These are phyloP conservation scores for Moesziomyces sp. DNA, from an alignment of 1,284 basidiomycete species.

Conservation along the genomic window DNA sequence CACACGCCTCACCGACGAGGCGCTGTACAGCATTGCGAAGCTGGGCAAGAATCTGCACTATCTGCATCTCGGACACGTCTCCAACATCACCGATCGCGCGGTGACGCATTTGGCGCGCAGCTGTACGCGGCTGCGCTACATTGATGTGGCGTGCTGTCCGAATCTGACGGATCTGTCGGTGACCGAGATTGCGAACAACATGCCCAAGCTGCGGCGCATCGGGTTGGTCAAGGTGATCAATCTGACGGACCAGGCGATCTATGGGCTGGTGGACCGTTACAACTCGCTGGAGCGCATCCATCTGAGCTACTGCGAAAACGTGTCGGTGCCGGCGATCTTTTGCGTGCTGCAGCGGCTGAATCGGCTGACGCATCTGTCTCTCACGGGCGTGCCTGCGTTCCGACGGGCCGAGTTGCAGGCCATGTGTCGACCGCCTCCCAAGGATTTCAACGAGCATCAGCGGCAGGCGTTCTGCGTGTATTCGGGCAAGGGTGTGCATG, in stretches of 20 bases:
- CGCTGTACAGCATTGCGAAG: slow-evolving; percentile 84
- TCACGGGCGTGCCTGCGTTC: slow-evolving; percentile 96
- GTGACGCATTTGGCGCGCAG: slow-evolving; percentile 84
- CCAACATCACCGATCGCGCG: slow-evolving; percentile 85
- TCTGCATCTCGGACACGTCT: slow-evolving; percentile 91
- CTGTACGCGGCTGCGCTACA: slow-evolving; percentile 93
- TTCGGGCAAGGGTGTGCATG: slow-evolving; percentile 87
- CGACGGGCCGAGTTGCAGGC: slow-evolving; percentile 84
- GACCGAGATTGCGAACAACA: slow-evolving; percentile 81
- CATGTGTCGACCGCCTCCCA: slow-evolving; percentile 88
- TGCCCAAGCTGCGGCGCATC: slow-evolving; percentile 91
- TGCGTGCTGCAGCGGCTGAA: slow-evolving; percentile 86
- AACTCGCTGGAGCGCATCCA: slow-evolving; percentile 91
- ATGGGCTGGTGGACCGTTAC: slow-evolving; percentile 78
- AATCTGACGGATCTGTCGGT: slow-evolving; percentile 92
- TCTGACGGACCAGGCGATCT: slow-evolving; percentile 91
- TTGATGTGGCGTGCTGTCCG: slow-evolving; percentile 96
- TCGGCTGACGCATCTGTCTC: slow-evolving; percentile 90
- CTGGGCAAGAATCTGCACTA: slow-evolving; percentile 94
- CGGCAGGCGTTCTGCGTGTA: slow-evolving; percentile 96
- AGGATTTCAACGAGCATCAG: slow-evolving; percentile 90
- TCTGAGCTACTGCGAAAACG: slow-evolving; percentile 95
- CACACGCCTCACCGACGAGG: slow-evolving; percentile 81
- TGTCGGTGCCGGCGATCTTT: slow-evolving; percentile 89
- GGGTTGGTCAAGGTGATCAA: slow-evolving; percentile 91